Evolutionary conservation across 2,329 filamentous ascomycete species (phyloP).

Genomic region (Aspergillus sp.): DNA sequence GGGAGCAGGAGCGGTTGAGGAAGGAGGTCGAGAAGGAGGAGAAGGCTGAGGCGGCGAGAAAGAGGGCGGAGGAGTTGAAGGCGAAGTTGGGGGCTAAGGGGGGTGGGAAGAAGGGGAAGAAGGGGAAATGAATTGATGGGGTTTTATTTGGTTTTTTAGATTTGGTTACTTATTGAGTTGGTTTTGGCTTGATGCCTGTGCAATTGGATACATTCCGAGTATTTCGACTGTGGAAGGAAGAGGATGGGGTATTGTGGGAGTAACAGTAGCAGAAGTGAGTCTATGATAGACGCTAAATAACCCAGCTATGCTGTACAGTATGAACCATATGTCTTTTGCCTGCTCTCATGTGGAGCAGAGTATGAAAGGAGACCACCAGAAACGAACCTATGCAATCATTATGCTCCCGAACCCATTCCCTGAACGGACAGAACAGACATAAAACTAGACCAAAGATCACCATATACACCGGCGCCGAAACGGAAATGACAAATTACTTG

Average conservation of each 20-base stretch:
- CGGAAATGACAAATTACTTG: conserved; percentile 7
- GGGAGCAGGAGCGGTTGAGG: conserved; percentile 77
- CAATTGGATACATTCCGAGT: neutral
- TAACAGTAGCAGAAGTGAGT: neutral
- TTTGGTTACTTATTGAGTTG: neutral
- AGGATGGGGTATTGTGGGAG: too few relatives aligned
- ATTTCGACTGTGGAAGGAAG: too few relatives aligned
- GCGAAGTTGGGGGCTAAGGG: conserved; percentile 42
- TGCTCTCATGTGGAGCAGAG: neutral
- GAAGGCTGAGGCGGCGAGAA: conserved; percentile 43
- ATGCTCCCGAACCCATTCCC: neutral
- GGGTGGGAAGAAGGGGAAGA: conserved; percentile 35
- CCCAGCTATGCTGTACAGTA: neutral
- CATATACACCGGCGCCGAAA: conserved; percentile 31
- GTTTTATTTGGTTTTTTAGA: neutral
- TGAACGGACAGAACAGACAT: neutral
- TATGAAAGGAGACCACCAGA: neutral
- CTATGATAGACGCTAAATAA: neutral
- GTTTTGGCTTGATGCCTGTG: neutral
- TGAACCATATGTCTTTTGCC: neutral
- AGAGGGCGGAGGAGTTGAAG: conserved; percentile 43
- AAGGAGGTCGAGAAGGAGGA: conserved; percentile 73
- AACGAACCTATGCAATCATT: conserved; percentile 1
- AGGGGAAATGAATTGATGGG: conserved; percentile 21
- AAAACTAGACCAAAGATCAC: conserved; percentile 10